Evolutionary conservation across 306 rosid genomes (phyloP), one percentile per base, ranked within the genome.

Genomic region (Geum urbanum): DNA sequence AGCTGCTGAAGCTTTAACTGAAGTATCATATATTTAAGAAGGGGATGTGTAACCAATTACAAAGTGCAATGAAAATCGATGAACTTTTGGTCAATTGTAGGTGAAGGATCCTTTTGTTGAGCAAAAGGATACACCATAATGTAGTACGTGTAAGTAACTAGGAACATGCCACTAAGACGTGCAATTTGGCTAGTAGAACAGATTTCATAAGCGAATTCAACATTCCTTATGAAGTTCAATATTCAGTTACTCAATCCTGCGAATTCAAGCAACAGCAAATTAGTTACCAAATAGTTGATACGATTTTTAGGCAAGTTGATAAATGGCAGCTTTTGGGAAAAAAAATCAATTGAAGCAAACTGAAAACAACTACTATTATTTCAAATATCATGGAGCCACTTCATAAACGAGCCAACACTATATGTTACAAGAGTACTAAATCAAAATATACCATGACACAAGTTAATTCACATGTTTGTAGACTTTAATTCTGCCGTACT

Each of bases 401-500:
- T 32, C 4, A 32, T 32, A 4, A 32, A 32, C 15, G 0, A 6
- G 1, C 32, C 15, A 48, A 39, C 15, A 9, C 27, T 54, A 53
- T 62, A 22, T 58, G 41, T 45, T 14, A 53, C 9, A 20, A 62
- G 4, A 78, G 22, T 40, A 50, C n/a, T 57, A 59, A 1, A 74
- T 10, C 0, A 9, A 68, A 46, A 78, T 52, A 68, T 12, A 47
- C 71, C 74, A 41, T 9, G 32, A 39, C 24, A 44, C 48, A 54
- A 68, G 48, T 66, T 9, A 37, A 52, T 67, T 53, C 15, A 37
- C 54, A 59, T 50, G 27, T 59, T 20, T 5, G 41, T 22, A 27
- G 24, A 69, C 59, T 50, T 4, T 0, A 15, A 68, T 10, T 66
- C 44, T 44, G 15, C 72, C 48, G 15, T 24, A 12, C 16, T 57